Evolutionary conservation across 306 rosid genomes (phyloP).

Genomic region (Biancaea sappan): DNA sequence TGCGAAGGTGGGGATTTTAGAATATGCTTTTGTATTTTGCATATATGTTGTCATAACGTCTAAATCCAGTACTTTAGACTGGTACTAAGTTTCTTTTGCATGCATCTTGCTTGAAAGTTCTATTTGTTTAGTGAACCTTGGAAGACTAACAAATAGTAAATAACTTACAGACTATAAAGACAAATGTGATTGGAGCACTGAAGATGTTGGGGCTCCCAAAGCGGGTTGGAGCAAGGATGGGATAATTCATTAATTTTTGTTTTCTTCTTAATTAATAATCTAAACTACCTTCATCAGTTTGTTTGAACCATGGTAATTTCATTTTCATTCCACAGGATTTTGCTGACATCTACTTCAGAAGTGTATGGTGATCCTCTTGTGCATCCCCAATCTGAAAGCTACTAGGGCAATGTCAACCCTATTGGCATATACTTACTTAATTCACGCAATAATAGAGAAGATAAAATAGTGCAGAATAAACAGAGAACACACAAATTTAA

Average conservation of each 20-base stretch:
- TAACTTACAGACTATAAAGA: conserved; percentile 67
- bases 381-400: conserved; percentile 71
- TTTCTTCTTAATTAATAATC: not conserved
- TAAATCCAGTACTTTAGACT: not conserved
- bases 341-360: conserved; percentile 75
- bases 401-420: conserved; percentile 82
- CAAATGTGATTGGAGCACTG: conserved; percentile 74
- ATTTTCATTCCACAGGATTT: conserved; percentile 50
- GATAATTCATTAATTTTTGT: not conserved
- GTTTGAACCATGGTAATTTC: not conserved
- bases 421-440: conserved; percentile 56
- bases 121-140: not conserved
- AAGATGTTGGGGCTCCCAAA: conserved; percentile 83
- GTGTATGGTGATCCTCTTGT: conserved; percentile 80
- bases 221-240: conserved; percentile 75
- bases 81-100: not conserved
- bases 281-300: not conserved
- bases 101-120: not conserved
- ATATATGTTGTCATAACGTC: not conserved
- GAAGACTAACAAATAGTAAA: conserved; percentile 13
- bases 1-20: conserved; percentile 52
- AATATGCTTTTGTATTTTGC: not conserved
- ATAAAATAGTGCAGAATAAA: no score
- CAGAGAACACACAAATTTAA: no score
- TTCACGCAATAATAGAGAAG: no score